phyloP scores from a whole-genome alignment of 257 asterid genomes.

The Verbena officinalis region DNA sequence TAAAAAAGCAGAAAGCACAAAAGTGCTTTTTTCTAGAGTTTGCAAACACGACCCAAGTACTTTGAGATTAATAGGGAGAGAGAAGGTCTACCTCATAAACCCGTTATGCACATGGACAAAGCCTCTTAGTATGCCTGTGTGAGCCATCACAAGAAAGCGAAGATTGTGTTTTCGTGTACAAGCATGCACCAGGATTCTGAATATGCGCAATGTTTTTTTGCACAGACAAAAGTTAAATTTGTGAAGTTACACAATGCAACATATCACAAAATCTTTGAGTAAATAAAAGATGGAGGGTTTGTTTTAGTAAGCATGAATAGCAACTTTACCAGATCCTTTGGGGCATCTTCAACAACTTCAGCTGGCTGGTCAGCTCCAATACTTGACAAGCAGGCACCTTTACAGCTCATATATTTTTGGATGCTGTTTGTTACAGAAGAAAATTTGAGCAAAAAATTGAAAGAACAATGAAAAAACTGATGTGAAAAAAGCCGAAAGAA shows the following conservation, averaged over 20 bases:
- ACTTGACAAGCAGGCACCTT: conserved; percentile 75
- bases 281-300: neutral
- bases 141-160: conserved; percentile 83
- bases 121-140: conserved; percentile 76
- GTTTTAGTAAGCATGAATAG: conserved; percentile 16
- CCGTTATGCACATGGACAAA: conserved; percentile 74
- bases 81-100: conserved; percentile 12
- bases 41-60: neutral
- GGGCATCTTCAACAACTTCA: conserved; percentile 88
- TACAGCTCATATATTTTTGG: conserved; percentile 79
- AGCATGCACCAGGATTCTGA: conserved; percentile 84
- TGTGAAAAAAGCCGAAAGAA: conserved; percentile 8
- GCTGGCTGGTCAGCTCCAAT: conserved; percentile 95
- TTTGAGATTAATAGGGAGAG: neutral
- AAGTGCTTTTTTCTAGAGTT: too few relatives aligned
- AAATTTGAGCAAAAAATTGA: conserved; percentile 19
- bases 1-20: too few relatives aligned
- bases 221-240: neutral
- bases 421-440: conserved; percentile 43
- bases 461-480: neutral
- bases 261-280: conserved; percentile 1
- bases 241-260: neutral
- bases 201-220: conserved; percentile 4
- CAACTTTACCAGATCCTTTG: conserved; percentile 60
- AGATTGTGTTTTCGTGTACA: conserved; percentile 56